Evolutionary conservation across 768 basidiomycete species (phyloP).

Genomic region (Exsudoporus frostii): DNA sequence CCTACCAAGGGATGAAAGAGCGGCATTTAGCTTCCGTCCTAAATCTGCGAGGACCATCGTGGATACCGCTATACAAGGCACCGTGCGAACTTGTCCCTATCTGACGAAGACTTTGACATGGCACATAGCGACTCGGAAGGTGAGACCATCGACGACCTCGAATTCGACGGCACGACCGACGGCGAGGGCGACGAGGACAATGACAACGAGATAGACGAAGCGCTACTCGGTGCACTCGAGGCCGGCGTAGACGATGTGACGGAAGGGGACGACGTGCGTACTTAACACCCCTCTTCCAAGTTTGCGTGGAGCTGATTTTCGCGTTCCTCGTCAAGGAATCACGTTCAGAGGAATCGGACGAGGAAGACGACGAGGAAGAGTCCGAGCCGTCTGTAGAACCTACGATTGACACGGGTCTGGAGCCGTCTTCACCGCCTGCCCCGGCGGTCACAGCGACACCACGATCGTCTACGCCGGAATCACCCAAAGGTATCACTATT

Average conservation of each 20-base stretch:
- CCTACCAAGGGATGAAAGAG: conserved; percentile 84
- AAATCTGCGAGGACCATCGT: conserved; percentile 95
- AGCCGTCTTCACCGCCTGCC: conserved; percentile 28
- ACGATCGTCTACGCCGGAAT: conserved; percentile 30
- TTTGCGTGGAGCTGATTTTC: conserved; percentile 5
- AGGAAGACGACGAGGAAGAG: conserved; percentile 50
- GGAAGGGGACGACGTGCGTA: conserved; percentile 68
- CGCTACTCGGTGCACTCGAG: conserved; percentile 57
- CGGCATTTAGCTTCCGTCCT: conserved; percentile 90
- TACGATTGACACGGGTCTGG: conserved; percentile 29
- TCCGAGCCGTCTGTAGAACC: conserved; percentile 38
- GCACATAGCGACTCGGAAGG: conserved; percentile 61
- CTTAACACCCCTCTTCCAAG: background rate
- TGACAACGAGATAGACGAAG: conserved; percentile 56
- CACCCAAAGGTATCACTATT: conserved; percentile 31
- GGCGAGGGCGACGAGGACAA: conserved; percentile 44
- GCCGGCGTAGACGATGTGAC: conserved; percentile 58
- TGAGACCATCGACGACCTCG: conserved; percentile 56
- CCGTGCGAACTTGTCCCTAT: conserved; percentile 29
- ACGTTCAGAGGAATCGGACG: conserved; percentile 57
- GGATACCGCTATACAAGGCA: conserved; percentile 17
- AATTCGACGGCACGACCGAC: conserved; percentile 47
- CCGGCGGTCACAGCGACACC: conserved; percentile 24
- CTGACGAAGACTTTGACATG: conserved; percentile 33
- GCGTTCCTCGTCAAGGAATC: conserved; percentile 43